A percentile compares a stretch with the other conserved stretches of the same genome.
phyloP scores from a whole-genome alignment of 2,329 filamentous ascomycete genomes.

The Phyllosticta citrichinensis region DNA sequence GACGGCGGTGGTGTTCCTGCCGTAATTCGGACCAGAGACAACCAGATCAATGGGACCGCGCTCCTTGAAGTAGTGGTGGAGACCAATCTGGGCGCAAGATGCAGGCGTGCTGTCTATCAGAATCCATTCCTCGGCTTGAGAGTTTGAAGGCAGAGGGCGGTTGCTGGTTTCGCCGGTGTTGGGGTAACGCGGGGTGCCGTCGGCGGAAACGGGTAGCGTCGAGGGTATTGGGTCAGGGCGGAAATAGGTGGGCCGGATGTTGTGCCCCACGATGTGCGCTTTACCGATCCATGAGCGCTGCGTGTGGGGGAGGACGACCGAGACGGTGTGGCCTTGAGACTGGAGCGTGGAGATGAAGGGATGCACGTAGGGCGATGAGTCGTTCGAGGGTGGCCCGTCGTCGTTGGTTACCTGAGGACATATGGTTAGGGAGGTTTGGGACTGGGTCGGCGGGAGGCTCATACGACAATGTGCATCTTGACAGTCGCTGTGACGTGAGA shows the following conservation, averaged over 20 bases:
- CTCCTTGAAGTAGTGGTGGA: slow-evolving; percentile 36
- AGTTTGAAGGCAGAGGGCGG: slow-evolving; percentile 21
- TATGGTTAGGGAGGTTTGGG: neutral
- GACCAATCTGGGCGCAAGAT: slow-evolving; percentile 39
- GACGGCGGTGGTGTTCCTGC: slow-evolving; percentile 40
- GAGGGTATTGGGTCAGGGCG: slow-evolving; percentile 48
- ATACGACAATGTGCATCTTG: slow-evolving; percentile 31
- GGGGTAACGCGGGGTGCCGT: slow-evolving; percentile 20
- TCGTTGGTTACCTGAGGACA: slow-evolving; percentile 38
- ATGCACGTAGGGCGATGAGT: slow-evolving; percentile 41
- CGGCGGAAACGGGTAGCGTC: slow-evolving; percentile 12
- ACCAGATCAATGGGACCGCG: slow-evolving; percentile 38
- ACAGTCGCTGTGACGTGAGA: slow-evolving; percentile 2
- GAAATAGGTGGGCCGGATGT: slow-evolving; percentile 77
- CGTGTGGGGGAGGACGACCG: slow-evolving; percentile 79
- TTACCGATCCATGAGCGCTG: slow-evolving; percentile 98
- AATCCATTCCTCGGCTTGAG: slow-evolving; percentile 37
- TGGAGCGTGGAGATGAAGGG: slow-evolving; percentile 37
- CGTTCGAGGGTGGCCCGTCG: slow-evolving; percentile 40
- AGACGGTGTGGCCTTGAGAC: slow-evolving; percentile 71
- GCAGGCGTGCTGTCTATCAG: slow-evolving; percentile 42
- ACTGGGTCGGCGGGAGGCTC: slow-evolving; percentile 10
- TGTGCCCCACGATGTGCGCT: slow-evolving; percentile 88
- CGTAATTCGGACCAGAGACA: slow-evolving; percentile 41
- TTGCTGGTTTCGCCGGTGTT: slow-evolving; percentile 29